Percentiles rank a stretch among this genome's conserved stretches.
phyloP scores from a whole-genome alignment of 805 yeast species.

The Wickerhamiella alocasiicola region DNA sequence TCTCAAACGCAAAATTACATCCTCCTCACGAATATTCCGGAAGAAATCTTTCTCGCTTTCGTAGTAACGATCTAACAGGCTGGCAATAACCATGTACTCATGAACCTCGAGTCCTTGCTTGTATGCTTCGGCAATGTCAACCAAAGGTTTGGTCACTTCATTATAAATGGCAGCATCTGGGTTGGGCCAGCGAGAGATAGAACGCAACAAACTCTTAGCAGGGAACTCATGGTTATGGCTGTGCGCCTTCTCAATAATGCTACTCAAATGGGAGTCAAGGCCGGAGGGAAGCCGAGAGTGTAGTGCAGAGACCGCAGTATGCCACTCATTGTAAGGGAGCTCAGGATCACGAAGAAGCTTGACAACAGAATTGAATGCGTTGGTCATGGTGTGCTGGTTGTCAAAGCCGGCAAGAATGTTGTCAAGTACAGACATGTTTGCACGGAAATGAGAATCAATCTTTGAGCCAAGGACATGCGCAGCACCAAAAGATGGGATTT shows the following conservation, averaged over 20 bases:
- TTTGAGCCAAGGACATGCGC: constrained; percentile 75
- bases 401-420: constrained; percentile 86
- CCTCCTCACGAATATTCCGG: constrained; percentile 52
- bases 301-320: constrained; percentile 68
- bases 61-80: constrained; percentile 58
- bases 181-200: constrained; percentile 54
- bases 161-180: constrained; percentile 38
- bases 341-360: constrained; percentile 64
- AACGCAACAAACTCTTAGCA: constrained; percentile 66
- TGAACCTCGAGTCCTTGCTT: constrained; percentile 68
- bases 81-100: constrained; percentile 64
- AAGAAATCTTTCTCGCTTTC: constrained; percentile 67
- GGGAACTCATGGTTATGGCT: constrained; percentile 80
- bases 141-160: constrained; percentile 59
- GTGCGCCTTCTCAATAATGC: constrained; percentile 52
- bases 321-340: constrained; percentile 92
- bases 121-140: constrained; percentile 57
- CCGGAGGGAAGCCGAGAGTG: constrained; percentile 79
- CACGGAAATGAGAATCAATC: constrained; percentile 61
- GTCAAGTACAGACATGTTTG: constrained; percentile 45
- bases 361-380: constrained; percentile 61
- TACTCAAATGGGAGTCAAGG: constrained; percentile 54
- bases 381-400: constrained; percentile 85
- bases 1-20: constrained; percentile 73
- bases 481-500: constrained; percentile 77